Percentiles rank a stretch among this genome's conserved stretches.
phyloP scores from a whole-genome alignment of 202 grass and related monocot species.

The Zoysia matrella region DNA sequence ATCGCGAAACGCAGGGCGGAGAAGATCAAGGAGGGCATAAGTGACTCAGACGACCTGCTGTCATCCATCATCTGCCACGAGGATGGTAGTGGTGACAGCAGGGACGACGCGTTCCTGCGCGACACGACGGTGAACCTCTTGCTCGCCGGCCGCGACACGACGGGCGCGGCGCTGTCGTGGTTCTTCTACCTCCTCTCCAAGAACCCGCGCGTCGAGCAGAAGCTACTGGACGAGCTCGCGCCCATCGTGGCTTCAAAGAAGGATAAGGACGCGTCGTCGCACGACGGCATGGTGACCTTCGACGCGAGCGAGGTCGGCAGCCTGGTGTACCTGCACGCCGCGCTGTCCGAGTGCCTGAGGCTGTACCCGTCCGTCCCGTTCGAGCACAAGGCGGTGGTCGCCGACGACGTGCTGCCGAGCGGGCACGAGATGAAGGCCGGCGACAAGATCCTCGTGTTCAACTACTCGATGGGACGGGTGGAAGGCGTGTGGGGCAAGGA shows the following conservation, averaged over 20 bases:
- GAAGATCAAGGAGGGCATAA: not conserved
- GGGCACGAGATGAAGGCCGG: slow-evolving; percentile 47
- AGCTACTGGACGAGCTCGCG: slow-evolving; percentile 57
- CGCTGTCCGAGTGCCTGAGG: slow-evolving; percentile 60
- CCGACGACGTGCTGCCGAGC: slow-evolving; percentile 62
- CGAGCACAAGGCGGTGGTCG: slow-evolving; percentile 59
- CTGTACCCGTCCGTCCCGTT: slow-evolving; percentile 73
- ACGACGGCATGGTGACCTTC: slow-evolving; percentile 44
- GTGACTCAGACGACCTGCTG: slow-evolving; percentile 52
- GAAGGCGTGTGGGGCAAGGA: slow-evolving; percentile 71
- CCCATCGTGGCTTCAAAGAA: slow-evolving; percentile 36
- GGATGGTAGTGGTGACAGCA: not conserved
- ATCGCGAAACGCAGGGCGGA: slow-evolving; percentile 37
- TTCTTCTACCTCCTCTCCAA: slow-evolving; percentile 71
- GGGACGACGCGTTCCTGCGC: slow-evolving; percentile 54
- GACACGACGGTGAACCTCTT: slow-evolving; percentile 72
- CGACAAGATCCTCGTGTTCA: slow-evolving; percentile 58
- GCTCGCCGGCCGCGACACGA: slow-evolving; percentile 81
- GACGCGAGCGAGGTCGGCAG: slow-evolving; percentile 44
- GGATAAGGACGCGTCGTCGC: too few species aligned
- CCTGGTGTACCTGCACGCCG: slow-evolving; percentile 70
- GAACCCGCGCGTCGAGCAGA: slow-evolving; percentile 62
- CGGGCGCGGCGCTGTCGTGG: slow-evolving; percentile 66
- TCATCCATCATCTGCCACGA: slow-evolving; percentile 62
- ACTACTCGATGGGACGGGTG: slow-evolving; percentile 67